Conservation (phyloP, 352 stramenopile species). For the Globisporangium rhizosaccharum region DNA sequence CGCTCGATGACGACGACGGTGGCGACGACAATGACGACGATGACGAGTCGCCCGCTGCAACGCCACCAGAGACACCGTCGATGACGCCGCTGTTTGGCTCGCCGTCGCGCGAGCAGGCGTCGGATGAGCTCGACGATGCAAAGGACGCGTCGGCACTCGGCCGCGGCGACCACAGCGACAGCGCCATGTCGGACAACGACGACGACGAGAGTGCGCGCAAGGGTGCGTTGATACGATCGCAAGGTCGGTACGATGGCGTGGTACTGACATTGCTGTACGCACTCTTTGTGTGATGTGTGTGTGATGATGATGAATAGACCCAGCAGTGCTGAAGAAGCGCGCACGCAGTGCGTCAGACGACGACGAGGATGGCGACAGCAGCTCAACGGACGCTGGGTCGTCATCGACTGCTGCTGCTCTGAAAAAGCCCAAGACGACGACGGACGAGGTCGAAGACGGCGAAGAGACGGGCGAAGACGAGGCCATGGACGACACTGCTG, state of each 20-base stretch:
- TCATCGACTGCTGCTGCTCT: constrained; percentile 7
- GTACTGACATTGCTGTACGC: not conserved
- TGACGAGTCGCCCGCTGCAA: constrained; percentile 61
- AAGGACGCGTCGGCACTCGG: constrained; percentile 22
- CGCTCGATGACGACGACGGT: constrained; percentile 60
- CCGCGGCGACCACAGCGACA: constrained; percentile 29
- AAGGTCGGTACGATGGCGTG: not conserved
- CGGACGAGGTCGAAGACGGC: constrained; percentile 12
- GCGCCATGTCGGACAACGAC: constrained; percentile 33
- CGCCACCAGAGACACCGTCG: constrained; percentile 59
- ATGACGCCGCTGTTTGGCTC: constrained; percentile 70
- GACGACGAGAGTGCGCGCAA: constrained; percentile 36
- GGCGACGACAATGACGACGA: constrained; percentile 64
- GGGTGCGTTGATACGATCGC: not conserved
- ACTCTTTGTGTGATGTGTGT: not conserved
- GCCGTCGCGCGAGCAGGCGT: constrained; percentile 33
- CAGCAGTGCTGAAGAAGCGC: constrained; percentile 54
- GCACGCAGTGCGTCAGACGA: constrained; percentile 26
- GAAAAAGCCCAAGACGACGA: constrained; percentile 21
- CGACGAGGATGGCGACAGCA: constrained; percentile 9
- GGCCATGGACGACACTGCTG: constrained; percentile 5
- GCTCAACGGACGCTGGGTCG: constrained; percentile 9
- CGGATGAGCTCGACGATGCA: constrained; percentile 38
- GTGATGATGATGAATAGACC: constrained; percentile 2
- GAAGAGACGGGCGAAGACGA: constrained; percentile 15